Conservation (phyloP, 176 grass and related monocot species). For the Eremochloa ophiuroides region DNA sequence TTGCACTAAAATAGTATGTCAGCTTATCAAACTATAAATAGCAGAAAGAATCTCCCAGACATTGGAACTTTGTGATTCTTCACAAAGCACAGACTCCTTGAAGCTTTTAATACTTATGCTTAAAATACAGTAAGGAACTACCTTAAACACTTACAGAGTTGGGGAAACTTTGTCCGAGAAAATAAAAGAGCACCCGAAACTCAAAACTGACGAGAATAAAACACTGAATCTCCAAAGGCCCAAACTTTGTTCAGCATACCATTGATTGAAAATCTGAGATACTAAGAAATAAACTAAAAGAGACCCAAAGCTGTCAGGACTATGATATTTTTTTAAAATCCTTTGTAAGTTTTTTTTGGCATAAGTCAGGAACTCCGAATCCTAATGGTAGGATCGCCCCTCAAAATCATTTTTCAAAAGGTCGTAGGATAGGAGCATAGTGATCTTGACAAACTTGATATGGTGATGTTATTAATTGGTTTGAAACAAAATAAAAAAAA, state of each 20-base stretch:
- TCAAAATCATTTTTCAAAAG: not conserved
- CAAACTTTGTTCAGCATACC: not conserved
- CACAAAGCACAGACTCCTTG: not conserved
- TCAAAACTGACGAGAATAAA: not conserved
- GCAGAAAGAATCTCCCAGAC: not conserved
- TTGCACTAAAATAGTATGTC: too few species aligned
- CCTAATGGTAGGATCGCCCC: not conserved
- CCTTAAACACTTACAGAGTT: not conserved
- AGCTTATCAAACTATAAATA: too few species aligned
- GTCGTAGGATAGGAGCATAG: not conserved
- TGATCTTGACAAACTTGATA: not conserved
- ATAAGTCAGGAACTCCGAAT: not conserved
- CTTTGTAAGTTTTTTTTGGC: not conserved
- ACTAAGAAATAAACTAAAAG: not conserved
- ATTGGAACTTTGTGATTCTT: not conserved
- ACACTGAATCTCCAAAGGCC: not conserved
- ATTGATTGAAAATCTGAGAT: not conserved
- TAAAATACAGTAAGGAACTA: not conserved
- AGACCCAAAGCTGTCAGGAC: not conserved
- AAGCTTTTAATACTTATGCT: slow-evolving; percentile 2
- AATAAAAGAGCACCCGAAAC: not conserved
- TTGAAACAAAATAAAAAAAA: not conserved
- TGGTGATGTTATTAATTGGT: not conserved
- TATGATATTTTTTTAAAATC: not conserved
- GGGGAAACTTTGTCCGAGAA: not conserved